Percentiles rank a stretch among this genome's conserved stretches.
These are phyloP conservation scores for Daldinia grandis DNA, from an alignment of 495 filamentous ascomycete species.

Conservation along the genomic window DNA sequence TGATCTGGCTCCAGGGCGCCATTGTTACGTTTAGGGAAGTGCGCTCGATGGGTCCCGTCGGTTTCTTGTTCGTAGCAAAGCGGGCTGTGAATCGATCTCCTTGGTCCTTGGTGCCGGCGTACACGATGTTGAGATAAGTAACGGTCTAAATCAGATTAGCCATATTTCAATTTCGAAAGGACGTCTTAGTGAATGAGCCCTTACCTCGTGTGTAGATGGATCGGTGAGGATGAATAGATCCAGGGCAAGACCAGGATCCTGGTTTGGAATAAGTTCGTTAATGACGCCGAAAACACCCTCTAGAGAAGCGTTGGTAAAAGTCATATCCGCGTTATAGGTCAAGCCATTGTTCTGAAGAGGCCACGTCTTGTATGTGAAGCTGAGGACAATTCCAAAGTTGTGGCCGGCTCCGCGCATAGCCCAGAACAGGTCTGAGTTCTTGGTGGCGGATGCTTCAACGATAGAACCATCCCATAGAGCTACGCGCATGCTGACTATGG, in stretches of 20 bases:
- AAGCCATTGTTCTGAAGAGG: slow-evolving; percentile 7
- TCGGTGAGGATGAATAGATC: neutral
- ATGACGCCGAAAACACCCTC: slow-evolving; percentile 8
- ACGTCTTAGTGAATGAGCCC: neutral
- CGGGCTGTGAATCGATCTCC: neutral
- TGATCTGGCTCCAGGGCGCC: slow-evolving; percentile 1
- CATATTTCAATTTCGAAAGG: neutral
- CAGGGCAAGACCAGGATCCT: neutral
- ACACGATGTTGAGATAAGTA: neutral
- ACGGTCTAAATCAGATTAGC: neutral
- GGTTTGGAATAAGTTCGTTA: slow-evolving; percentile 10
- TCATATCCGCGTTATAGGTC: slow-evolving; percentile 19
- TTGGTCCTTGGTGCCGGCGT: neutral
- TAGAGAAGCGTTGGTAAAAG: slow-evolving; percentile 11
- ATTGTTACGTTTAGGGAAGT: neutral
- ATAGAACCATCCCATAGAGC: slow-evolving; percentile 66
- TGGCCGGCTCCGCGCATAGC: slow-evolving; percentile 60
- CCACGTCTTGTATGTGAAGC: slow-evolving; percentile 15
- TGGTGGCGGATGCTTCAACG: slow-evolving; percentile 51
- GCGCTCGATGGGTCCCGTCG: neutral
- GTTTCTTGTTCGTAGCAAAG: neutral
- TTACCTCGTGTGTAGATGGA: neutral
- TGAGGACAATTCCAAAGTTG: slow-evolving; percentile 56
- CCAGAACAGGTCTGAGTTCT: slow-evolving; percentile 61
- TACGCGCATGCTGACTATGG: slow-evolving; percentile 63